Evolutionary conservation across 129 eudicot genomes (phyloP).

Genomic region (carrot (Daucus carota)): DNA sequence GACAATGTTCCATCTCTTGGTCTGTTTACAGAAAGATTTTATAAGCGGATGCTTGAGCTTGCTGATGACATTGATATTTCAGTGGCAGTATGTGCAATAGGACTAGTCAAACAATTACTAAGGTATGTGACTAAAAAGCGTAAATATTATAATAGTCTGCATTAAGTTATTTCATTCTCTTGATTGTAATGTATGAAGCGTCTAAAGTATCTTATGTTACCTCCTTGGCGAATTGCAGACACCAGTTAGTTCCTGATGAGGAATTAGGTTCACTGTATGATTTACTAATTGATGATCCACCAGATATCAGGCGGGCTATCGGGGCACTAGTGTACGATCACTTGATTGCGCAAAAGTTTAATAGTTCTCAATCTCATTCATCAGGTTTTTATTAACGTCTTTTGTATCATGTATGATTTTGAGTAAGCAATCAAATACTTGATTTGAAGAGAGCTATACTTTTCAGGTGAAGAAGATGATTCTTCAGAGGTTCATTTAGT

Average conservation of each 20-base stretch:
- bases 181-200: neutral
- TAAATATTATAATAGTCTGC: neutral
- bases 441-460: constrained; percentile 11
- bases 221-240: constrained; percentile 49
- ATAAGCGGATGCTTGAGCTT: constrained; percentile 88
- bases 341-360: constrained; percentile 80
- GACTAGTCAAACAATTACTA: constrained; percentile 84
- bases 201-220: neutral
- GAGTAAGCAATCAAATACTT: constrained; percentile 10
- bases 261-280: constrained; percentile 90
- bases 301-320: constrained; percentile 90
- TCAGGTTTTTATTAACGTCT: constrained; percentile 39
- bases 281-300: constrained; percentile 81
- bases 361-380: constrained; percentile 59
- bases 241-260: constrained; percentile 85
- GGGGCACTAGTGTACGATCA: constrained; percentile 95
- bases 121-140: constrained; percentile 31
- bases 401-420: neutral
- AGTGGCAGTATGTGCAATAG: constrained; percentile 92
- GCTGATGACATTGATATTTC: constrained; percentile 91
- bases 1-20: constrained; percentile 95
- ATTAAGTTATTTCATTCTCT: neutral
- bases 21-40: constrained; percentile 78
- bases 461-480: constrained; percentile 62
- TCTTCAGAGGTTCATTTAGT: constrained; percentile 64